A percentile compares a stretch with the other conserved stretches of the same genome.
Evolutionary conservation across 176 grass and related monocot genomes (phyloP).

Genomic region (Pontederia paniculata): DNA sequence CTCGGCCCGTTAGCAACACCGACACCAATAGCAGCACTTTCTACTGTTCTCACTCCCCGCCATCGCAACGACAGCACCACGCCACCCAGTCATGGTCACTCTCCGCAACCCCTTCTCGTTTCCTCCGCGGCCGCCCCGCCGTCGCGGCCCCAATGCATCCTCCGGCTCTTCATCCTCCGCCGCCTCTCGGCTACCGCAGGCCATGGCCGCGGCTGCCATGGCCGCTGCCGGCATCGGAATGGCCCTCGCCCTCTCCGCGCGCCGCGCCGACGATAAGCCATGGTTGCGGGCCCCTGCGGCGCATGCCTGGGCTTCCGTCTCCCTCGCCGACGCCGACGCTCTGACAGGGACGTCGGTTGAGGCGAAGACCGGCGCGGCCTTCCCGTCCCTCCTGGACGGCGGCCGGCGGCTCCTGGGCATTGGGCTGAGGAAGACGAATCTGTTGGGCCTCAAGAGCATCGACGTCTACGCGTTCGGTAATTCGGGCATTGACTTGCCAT

Average conservation of each 20-base stretch:
- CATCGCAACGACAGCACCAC: background rate
- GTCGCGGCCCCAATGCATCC: slow-evolving; percentile 13
- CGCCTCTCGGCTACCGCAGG: slow-evolving; percentile 25
- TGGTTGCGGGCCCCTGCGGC: slow-evolving; percentile 1
- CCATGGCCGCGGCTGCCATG: slow-evolving; percentile 14
- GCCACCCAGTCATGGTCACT: slow-evolving; percentile 1
- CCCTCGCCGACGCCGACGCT: slow-evolving; percentile 30
- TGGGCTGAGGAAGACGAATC: slow-evolving; percentile 51
- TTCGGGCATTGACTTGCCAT: background rate
- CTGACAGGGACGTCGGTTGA: slow-evolving; percentile 25
- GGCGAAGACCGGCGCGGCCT: slow-evolving; percentile 39
- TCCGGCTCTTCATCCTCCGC: slow-evolving; percentile 4
- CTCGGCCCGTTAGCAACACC: no score
- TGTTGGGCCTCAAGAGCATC: slow-evolving; percentile 75
- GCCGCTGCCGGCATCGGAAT: slow-evolving; percentile 17
- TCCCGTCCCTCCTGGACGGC: slow-evolving; percentile 33
- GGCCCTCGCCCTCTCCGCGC: slow-evolving; percentile 28
- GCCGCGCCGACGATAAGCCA: slow-evolving; percentile 15
- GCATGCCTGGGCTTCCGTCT: slow-evolving; percentile 59
- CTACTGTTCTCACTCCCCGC: no score
- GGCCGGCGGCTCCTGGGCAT: slow-evolving; percentile 55
- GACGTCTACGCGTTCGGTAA: slow-evolving; percentile 89
- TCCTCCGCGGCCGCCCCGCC: slow-evolving; percentile 14
- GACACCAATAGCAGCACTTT: no score
- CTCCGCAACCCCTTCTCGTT: slow-evolving; percentile 16